Base-by-base conservation (phyloP, 1,139 yeast genomes). In the Taiozyma sp. region DNA sequence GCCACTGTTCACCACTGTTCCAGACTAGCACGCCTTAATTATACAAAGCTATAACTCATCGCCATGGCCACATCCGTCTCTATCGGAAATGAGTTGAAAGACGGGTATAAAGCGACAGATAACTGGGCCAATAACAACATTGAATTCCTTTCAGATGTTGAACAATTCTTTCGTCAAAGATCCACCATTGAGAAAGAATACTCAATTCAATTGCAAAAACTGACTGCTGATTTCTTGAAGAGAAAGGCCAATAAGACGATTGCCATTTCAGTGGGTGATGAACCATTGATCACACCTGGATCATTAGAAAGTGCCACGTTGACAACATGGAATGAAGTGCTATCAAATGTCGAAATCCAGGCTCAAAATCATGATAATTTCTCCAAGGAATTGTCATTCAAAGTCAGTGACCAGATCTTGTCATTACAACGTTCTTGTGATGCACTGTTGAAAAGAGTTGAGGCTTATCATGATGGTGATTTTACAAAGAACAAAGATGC, bases 251-350 rank as follows among this genome's bases (percentile, higher is more conserved):
- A 80, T 60, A 68, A 76, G 13, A 75, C 89, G 29, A 80, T 95
- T 0, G 68, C 71, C 24, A 69, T 95, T 37, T 83, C 93, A 40
- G 99, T 95, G 8, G 99, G 99, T 29, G 96, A 89, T 56, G 79
- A 80, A 29, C 99, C 99, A 0, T 80, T 83, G 45, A 79, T 88
- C 50, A 93, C 99, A 0, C 98, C 99, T 0, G 99, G 99, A 0
- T 90, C 97, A 0, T 72, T 93, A 48, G 99, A 95, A 64, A 80
- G 88, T 56, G 97, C 97, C 0, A 78, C 89, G n/a, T 70, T 91
- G 57, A 96, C 89, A n/a, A 81, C 96, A 5, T 93, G 99, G 99
- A 88, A 83, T 46, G 96, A 89, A 58, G 80, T 93, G 14, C 74
- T 93, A 54, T 79, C 88, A 6, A 95, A 89, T 64, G 88, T 97